phyloP scores from a whole-genome alignment of 139 green algal genomes.

The Chlamydomonas urium region DNA sequence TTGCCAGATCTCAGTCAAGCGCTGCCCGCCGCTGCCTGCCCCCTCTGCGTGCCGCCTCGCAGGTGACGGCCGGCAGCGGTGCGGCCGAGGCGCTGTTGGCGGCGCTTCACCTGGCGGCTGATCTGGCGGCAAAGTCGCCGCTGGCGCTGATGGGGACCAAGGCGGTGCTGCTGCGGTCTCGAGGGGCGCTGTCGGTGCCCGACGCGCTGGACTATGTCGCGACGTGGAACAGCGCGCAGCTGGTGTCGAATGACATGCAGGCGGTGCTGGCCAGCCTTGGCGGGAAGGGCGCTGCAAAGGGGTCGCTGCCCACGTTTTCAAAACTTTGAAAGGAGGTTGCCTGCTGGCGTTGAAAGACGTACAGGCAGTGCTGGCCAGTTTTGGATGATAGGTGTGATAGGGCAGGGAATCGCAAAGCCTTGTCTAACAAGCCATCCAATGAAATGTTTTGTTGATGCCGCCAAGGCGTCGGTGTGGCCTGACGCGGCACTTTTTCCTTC shows the following conservation, averaged over 20 bases:
- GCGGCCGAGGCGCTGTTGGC: conserved; percentile 34
- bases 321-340: conserved; percentile 22
- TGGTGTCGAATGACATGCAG: not conserved
- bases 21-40: no score
- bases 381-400: no score
- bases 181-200: conserved; percentile 13
- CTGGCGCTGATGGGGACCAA: conserved; percentile 79
- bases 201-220: conserved; percentile 35
- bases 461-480: no score
- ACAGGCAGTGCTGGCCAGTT: no score
- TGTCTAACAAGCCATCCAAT: no score
- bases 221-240: conserved; percentile 32
- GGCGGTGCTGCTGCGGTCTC: conserved; percentile 55
- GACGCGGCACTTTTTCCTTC: no score
- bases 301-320: conserved; percentile 1
- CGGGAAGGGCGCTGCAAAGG: not conserved
- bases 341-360: no score
- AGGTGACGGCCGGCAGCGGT: no score
- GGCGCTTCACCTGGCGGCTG: conserved; percentile 36
- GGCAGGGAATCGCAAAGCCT: no score
- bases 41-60: no score
- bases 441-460: no score
- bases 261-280: not conserved
- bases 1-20: no score
- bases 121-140: conserved; percentile 58